phyloP scores from a whole-genome alignment of 169 alveolate genomes.

The Cryptosporidium parvum region DNA sequence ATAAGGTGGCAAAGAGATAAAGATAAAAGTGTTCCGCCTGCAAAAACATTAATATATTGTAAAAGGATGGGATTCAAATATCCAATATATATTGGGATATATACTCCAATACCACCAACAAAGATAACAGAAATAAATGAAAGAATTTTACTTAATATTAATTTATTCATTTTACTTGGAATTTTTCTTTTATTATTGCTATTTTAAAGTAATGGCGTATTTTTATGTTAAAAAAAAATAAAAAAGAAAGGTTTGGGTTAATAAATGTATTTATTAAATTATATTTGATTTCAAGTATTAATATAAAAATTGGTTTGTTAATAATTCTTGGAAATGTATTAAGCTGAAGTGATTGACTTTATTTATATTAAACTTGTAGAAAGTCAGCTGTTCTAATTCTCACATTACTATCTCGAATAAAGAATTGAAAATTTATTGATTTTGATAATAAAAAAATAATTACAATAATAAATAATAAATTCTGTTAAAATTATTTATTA shows the following conservation, averaged over 20 bases:
- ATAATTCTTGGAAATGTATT: too few relatives aligned
- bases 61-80: conserved; percentile 50
- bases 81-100: conserved; percentile 69
- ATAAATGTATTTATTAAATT: too few relatives aligned
- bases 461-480: too few relatives aligned
- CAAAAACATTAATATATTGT: conserved; percentile 72
- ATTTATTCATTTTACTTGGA: conserved; percentile 13
- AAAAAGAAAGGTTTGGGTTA: too few relatives aligned
- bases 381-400: too few relatives aligned
- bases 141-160: conserved; percentile 39
- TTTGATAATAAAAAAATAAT: too few relatives aligned
- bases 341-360: not conserved
- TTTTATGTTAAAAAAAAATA: too few relatives aligned
- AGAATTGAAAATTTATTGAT: not conserved
- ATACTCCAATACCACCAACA: conserved; percentile 67
- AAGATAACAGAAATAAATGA: conserved; percentile 38
- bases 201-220: too few relatives aligned
- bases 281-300: not conserved
- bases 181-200: too few relatives aligned
- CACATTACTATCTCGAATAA: not conserved
- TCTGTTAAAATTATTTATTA: too few relatives aligned
- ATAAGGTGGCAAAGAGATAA: conserved; percentile 55
- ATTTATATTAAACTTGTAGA: too few relatives aligned
- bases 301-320: too few relatives aligned
- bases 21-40: conserved; percentile 70